These are phyloP conservation scores for Cryptococcus jaspeensis DNA, from an alignment of 1,284 basidiomycete genomes.

Conservation along the genomic window DNA sequence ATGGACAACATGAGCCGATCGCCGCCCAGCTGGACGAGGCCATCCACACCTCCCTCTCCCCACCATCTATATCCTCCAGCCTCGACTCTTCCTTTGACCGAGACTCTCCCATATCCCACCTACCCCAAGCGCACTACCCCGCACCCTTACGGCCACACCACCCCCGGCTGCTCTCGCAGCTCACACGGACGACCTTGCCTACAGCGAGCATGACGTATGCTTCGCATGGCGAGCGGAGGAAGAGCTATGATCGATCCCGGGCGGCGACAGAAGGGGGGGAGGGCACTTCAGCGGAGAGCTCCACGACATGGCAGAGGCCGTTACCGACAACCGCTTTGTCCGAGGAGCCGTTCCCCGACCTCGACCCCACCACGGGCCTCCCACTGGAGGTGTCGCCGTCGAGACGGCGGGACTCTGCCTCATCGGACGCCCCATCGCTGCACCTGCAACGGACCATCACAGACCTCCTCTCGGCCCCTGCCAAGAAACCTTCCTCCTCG, in stretches of 20 bases:
- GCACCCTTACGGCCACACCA: conserved; percentile 17
- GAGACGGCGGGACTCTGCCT: conserved; percentile 5
- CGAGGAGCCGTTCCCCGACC: conserved; percentile 40
- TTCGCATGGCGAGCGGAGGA: conserved; percentile 6
- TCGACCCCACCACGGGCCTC: conserved; percentile 44
- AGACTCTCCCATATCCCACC: conserved; percentile 25
- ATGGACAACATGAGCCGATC: conserved; percentile 2
- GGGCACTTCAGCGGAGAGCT: conserved; percentile 16
- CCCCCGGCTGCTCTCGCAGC: conserved; percentile 37
- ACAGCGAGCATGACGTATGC: conserved; percentile 35
- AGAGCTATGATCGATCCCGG: neutral
- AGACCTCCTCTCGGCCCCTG: conserved; percentile 22
- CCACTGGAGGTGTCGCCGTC: conserved; percentile 19
- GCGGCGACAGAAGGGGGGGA: neutral
- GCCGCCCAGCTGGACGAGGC: conserved; percentile 34
- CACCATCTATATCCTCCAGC: conserved; percentile 15
- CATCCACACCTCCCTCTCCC: conserved; percentile 29
- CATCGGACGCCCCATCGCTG: conserved; percentile 27
- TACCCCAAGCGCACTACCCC: conserved; percentile 31
- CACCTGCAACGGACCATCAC: conserved; percentile 47
- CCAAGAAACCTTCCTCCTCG: conserved; percentile 3
- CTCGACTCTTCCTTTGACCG: conserved; percentile 19
- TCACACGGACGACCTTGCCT: conserved; percentile 38
- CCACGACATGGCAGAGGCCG: conserved; percentile 23
- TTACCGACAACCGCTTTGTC: conserved; percentile 13